Evolutionary conservation across 805 yeast species (phyloP).

Genomic region (Monosporozyma yasuniensis): DNA sequence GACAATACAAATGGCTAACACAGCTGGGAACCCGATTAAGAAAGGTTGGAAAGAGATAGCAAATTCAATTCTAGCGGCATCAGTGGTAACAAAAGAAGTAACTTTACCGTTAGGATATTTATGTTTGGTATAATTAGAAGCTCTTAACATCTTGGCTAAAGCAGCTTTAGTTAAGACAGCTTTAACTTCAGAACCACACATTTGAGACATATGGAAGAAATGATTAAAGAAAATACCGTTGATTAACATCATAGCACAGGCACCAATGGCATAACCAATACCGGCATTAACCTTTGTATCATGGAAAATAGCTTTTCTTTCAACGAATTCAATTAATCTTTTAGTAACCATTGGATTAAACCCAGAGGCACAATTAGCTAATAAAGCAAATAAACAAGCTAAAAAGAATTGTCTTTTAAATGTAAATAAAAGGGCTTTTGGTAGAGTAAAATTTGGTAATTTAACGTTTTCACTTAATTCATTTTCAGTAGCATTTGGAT

Average conservation of each 20-base stretch:
- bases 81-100: slow-evolving; percentile 74
- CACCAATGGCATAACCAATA: slow-evolving; percentile 68
- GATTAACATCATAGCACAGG: slow-evolving; percentile 44
- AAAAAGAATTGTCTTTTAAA: slow-evolving; percentile 40
- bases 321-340: slow-evolving; percentile 57
- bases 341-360: slow-evolving; percentile 60
- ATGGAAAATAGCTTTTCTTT: slow-evolving; percentile 37
- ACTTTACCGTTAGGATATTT: slow-evolving; percentile 60
- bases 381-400: slow-evolving; percentile 37
- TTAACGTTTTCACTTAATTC: slow-evolving; percentile 30
- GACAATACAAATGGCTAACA: slow-evolving; percentile 53
- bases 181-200: slow-evolving; percentile 62
- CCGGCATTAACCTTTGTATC: slow-evolving; percentile 45
- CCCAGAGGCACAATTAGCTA: slow-evolving; percentile 42
- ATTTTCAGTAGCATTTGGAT: slow-evolving; percentile 33
- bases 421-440: slow-evolving; percentile 40
- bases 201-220: slow-evolving; percentile 51
- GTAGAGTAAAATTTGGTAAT: slow-evolving; percentile 29
- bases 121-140: slow-evolving; percentile 49
- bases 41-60: slow-evolving; percentile 64
- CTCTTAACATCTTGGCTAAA: slow-evolving; percentile 54
- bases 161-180: slow-evolving; percentile 64
- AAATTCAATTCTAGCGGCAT: slow-evolving; percentile 69
- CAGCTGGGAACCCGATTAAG: slow-evolving; percentile 53
- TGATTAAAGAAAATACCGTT: slow-evolving; percentile 48